phyloP scores from a whole-genome alignment of 805 yeast species.

The Dipodascus albidus region DNA sequence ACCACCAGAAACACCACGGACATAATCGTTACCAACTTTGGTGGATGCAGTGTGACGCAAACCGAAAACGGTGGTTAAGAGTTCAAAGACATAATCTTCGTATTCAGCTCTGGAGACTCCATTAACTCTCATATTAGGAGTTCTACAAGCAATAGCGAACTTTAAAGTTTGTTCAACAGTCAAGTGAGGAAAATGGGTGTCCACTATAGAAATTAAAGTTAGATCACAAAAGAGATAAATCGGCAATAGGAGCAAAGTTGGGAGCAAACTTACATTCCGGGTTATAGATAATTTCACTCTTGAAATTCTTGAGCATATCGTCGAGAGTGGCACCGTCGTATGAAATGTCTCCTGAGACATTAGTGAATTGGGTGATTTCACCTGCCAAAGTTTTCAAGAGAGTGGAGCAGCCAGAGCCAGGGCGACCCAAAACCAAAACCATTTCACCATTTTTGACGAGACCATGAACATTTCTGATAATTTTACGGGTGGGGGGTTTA shows the following conservation, averaged over 20 bases:
- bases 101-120: conserved; percentile 37
- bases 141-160: conserved; percentile 60
- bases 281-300: conserved; percentile 35
- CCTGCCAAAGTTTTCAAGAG: conserved; percentile 54
- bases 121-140: conserved; percentile 45
- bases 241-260: neutral
- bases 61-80: conserved; percentile 46
- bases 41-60: conserved; percentile 48
- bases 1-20: conserved; percentile 77
- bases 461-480: conserved; percentile 19
- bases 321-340: conserved; percentile 52
- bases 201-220: conserved; percentile 29
- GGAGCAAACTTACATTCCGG: conserved; percentile 23
- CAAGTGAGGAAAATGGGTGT: conserved; percentile 64
- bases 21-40: conserved; percentile 50
- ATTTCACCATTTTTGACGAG: conserved; percentile 53
- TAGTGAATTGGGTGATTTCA: conserved; percentile 36
- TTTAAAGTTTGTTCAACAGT: conserved; percentile 63
- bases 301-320: conserved; percentile 48
- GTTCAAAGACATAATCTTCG: conserved; percentile 35
- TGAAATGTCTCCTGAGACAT: conserved; percentile 41
- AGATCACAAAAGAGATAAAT: neutral
- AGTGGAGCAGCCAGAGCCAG: conserved; percentile 76
- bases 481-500: conserved; percentile 12
- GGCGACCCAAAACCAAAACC: conserved; percentile 58